These are phyloP conservation scores for Nothophoma quercina DNA, from an alignment of 2,329 filamentous ascomycete genomes.

Conservation along the genomic window DNA sequence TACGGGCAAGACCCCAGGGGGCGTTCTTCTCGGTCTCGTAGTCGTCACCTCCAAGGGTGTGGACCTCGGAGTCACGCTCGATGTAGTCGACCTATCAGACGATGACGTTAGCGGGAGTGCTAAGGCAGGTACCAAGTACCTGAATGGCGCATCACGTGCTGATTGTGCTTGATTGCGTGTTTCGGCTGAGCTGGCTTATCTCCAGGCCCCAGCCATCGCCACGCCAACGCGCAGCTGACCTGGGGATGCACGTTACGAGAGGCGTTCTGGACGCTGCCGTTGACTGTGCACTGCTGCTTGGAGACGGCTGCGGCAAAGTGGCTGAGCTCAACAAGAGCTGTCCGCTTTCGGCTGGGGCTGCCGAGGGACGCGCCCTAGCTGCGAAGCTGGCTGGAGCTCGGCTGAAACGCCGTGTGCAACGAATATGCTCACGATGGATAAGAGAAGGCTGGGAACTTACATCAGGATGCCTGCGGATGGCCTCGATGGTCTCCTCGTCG, in stretches of 20 bases:
- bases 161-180: slow-evolving; percentile 38
- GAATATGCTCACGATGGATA: not conserved
- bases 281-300: not conserved
- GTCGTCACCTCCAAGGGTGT: slow-evolving; percentile 68
- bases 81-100: slow-evolving; percentile 85
- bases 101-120: slow-evolving; percentile 30
- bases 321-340: not conserved
- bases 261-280: not conserved
- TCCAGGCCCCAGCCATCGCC: slow-evolving; percentile 27
- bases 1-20: slow-evolving; percentile 98
- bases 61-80: slow-evolving; percentile 92
- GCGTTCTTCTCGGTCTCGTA: slow-evolving; percentile 83
- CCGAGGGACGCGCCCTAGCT: not conserved
- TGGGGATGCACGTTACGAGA: not conserved
- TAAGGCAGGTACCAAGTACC: slow-evolving; percentile 24
- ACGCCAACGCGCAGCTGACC: slow-evolving; percentile 15
- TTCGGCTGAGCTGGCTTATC: slow-evolving; percentile 35
- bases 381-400: slow-evolving; percentile 9
- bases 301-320: not conserved
- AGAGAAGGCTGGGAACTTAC: slow-evolving; percentile 68
- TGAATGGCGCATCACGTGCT: slow-evolving; percentile 31
- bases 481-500: slow-evolving; percentile 88
- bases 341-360: slow-evolving; percentile 2
- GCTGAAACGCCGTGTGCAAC: slow-evolving; percentile 15
- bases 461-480: slow-evolving; percentile 94